Base-by-base conservation (phyloP, 768 basidiomycete species). In the Sutorius australiensis region DNA sequence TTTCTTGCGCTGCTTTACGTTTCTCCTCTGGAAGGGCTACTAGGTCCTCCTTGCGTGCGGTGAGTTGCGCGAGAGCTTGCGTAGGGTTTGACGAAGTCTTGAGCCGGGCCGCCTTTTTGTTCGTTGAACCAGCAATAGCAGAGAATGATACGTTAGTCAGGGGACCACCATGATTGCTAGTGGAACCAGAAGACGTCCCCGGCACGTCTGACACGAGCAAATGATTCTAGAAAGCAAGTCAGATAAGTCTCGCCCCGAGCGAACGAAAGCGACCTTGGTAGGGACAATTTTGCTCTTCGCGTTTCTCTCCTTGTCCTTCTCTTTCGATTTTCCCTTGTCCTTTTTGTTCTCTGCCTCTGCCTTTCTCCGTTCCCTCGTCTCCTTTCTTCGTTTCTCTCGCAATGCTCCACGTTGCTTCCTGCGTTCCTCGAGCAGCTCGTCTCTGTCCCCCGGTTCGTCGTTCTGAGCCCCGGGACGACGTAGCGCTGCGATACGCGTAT, bases 371-470 rank as follows among this genome's bases (percentile, higher is more conserved):
- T 94, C 93, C 65, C 79, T 87, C 8, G 89, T 90, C 74, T 90
- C 88, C 63, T 87, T 89, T 64, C 94, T 73, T 60, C 95, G 74
- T 52, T 84, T 80, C 70, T 98, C 95, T 19, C 94, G 78, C 77
- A 97, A 77, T 32, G 86, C 82, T 0, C 87, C 94, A 5, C 92
- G 76, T 62, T 90, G 84, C 60, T 72, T 70, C 55, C 93, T 74
- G 48, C 89, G 77, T 68, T 92, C 89, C 63, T 92, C 89, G 47
- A 98, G 67, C 42, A 98, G 67, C 55, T 84, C 91, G 64, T 98
- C 94, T 64, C 80, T 84, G 63, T 86, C 85, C 6, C 76, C 79
- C 10, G 82, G 75, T 61, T 81, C 79, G 48, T 59, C 62, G 19
- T 54, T 51, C 43, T 60, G 60, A 27, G 50, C 64, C 11, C 72